Percentiles rank a stretch among this genome's conserved stretches.
These are phyloP conservation scores for Suhomyces bolitotheri DNA, from an alignment of 1,139 yeast species.

Conservation along the genomic window DNA sequence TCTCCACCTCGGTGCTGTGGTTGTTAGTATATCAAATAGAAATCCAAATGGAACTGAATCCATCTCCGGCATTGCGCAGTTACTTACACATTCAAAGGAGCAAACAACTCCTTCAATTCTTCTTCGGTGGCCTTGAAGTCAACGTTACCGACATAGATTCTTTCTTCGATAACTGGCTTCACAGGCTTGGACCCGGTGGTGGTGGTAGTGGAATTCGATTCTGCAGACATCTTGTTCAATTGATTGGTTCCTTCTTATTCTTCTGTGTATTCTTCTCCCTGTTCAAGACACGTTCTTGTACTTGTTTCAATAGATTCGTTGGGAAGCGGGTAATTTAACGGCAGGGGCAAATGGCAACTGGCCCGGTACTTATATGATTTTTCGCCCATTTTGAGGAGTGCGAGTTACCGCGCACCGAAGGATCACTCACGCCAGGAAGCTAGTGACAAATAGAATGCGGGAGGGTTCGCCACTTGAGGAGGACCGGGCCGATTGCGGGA, in stretches of 20 bases:
- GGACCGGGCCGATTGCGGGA: no score
- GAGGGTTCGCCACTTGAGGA: no score
- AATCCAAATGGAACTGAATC: not conserved
- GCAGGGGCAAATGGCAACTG: conserved; percentile 7
- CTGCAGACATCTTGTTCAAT: conserved; percentile 10
- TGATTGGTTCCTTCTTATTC: conserved; percentile 9
- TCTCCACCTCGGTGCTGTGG: conserved; percentile 34
- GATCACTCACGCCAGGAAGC: not conserved
- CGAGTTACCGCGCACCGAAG: conserved; percentile 3
- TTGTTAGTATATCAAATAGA: conserved; percentile 14
- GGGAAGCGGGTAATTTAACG: conserved; percentile 6
- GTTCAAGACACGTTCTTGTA: conserved; percentile 9
- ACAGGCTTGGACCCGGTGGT: conserved; percentile 5
- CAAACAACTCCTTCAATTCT: conserved; percentile 49
- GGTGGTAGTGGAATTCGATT: not conserved
- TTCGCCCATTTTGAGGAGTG: conserved; percentile 5
- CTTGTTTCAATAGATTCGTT: conserved; percentile 10
- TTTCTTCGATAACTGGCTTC: conserved; percentile 40
- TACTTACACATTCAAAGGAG: conserved; percentile 40
- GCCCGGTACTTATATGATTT: conserved; percentile 12
- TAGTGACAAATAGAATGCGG: no score
- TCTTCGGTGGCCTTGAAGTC: conserved; percentile 55
- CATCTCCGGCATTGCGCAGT: not conserved
- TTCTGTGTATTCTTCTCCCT: conserved; percentile 11
- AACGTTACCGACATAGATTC: conserved; percentile 52